Percentiles rank a stretch among this genome's conserved stretches.
phyloP scores from a whole-genome alignment of 345 rosid genomes.

The Populus tremula region DNA sequence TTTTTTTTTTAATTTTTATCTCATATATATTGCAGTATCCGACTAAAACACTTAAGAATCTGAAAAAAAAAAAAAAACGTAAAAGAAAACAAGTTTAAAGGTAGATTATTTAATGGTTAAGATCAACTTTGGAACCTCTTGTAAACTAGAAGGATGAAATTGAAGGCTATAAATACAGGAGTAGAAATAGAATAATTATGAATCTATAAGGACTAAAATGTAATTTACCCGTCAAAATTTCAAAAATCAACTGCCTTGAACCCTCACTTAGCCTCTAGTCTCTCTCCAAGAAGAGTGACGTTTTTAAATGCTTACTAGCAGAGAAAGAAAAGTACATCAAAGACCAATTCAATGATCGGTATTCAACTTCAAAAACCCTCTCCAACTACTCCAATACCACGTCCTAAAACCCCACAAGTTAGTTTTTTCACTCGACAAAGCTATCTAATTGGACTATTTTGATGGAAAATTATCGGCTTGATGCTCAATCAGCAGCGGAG shows the following conservation, averaged over 20 bases:
- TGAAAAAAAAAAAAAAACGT: no score
- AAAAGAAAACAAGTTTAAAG: no score
- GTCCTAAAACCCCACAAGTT: not conserved
- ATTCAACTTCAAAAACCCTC: not conserved
- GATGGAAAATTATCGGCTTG: slow-evolving; percentile 52
- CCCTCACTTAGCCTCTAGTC: no score
- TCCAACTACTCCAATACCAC: not conserved
- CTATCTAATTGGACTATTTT: not conserved
- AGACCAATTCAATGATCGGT: not conserved
- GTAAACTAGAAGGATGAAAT: not conserved
- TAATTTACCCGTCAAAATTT: not conserved
- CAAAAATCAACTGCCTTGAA: not conserved
- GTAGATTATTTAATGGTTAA: not conserved
- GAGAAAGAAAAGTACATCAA: not conserved
- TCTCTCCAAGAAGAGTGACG: no score
- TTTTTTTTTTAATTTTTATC: no score
- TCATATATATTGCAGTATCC: not conserved
- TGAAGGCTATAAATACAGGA: not conserved
- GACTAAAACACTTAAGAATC: not conserved
- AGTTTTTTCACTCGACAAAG: not conserved
- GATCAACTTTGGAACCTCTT: not conserved
- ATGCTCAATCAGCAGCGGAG: slow-evolving; percentile 76
- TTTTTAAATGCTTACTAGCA: not conserved
- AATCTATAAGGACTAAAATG: not conserved
- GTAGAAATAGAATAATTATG: not conserved